Evolutionary conservation across 805 yeast species (phyloP), one percentile per base, ranked within the genome.

Genomic region (Suhomyces sp.): DNA sequence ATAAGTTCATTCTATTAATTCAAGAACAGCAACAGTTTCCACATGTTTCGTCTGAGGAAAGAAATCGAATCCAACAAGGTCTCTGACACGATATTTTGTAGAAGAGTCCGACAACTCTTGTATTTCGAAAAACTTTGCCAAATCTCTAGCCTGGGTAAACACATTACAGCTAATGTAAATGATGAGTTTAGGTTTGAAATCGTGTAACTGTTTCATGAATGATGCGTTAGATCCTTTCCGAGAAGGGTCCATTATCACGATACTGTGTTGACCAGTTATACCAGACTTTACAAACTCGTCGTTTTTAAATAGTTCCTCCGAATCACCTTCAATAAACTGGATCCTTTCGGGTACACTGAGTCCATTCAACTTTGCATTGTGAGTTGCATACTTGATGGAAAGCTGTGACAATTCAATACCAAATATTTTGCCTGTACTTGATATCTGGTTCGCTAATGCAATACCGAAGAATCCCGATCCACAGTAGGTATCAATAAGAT

Each of bases 21-120:
- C 69, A 31, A 81, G 59, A 6, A 81, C 68, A 0, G 83, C 84
- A 27, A 81, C 78, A 37, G 82, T 69, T 63, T 81, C 85, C 31
- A 81, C 83, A 57, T 81, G 85, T 55, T 79, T 80, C 0, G 85
- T 80, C 56, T 81, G 85, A 2, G 85, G 85, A 60, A 76, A 76
- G 58, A 76, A 76, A 58, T 76, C 80, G 58, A 75, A 75, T 6
- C 80, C 80, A 7, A 59, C 59, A 3, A 76, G 57, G 7, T 58
- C 55, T 27, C 52, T 49, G 6, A 65, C 53, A 12, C 31, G 52
- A 49, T 65, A 65, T 9, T 55, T 49, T 7, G 49, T 46, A 33
- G 47, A 43, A 13, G 20, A 17, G 20, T 21, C 12, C 7, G 27
- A 7, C 22, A 19, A 37, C 17, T 29, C 39, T 50, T 64, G 69